phyloP scores from a whole-genome alignment of 176 grass and related monocot species.

The Aegilops umbellulata region DNA sequence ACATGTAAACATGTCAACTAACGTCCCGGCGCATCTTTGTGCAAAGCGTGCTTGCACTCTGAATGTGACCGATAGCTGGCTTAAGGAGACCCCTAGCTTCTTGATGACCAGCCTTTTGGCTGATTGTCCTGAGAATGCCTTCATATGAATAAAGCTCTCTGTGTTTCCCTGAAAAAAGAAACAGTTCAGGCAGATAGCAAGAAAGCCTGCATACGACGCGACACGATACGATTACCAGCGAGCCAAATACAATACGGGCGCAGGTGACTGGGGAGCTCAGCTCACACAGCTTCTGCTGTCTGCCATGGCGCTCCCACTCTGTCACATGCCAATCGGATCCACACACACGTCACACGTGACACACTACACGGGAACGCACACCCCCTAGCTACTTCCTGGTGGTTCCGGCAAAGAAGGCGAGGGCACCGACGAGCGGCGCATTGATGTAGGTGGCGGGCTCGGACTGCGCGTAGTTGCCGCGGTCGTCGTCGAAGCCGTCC shows the following conservation, averaged over 20 bases:
- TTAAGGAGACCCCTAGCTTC: too few relatives aligned
- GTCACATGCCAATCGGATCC: constrained; percentile 21
- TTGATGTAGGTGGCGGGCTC: constrained; percentile 95
- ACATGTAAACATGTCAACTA: too few relatives aligned
- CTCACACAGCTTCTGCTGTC: background rate
- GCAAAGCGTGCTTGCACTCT: too few relatives aligned
- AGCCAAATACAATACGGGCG: background rate
- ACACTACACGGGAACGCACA: background rate
- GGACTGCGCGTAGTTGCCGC: constrained; percentile 67
- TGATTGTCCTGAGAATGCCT: too few relatives aligned
- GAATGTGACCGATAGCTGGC: too few relatives aligned
- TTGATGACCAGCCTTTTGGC: too few relatives aligned
- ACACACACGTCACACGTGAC: background rate
- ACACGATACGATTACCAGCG: background rate
- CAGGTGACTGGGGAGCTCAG: constrained; percentile 52
- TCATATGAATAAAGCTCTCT: too few relatives aligned
- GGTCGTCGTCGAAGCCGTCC: constrained; percentile 68
- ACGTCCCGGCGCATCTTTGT: too few relatives aligned
- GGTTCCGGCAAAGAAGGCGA: constrained; percentile 71
- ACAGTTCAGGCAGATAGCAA: background rate
- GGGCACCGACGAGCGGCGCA: constrained; percentile 76
- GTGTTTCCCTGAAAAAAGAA: too few relatives aligned
- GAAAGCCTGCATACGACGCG: background rate
- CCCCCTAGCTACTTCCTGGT: background rate
- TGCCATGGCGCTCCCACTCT: constrained; percentile 53